Evolutionary conservation across 2,329 filamentous ascomycete genomes (phyloP), one percentile per base, ranked within the genome.

Genomic region (Teratosphaeria pseudoeucalypti): DNA sequence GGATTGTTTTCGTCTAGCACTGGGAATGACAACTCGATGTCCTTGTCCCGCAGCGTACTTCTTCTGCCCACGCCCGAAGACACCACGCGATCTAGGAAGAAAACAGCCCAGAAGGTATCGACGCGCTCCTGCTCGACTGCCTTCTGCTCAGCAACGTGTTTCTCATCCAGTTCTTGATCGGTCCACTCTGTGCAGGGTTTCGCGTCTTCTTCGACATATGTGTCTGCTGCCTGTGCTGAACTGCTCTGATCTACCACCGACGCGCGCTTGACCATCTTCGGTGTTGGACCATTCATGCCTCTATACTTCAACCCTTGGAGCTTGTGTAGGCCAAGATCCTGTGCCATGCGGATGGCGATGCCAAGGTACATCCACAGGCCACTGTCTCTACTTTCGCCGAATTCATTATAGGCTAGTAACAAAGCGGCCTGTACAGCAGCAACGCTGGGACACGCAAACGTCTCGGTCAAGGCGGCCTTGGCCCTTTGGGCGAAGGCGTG

Each of bases 291-390:
- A 56, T 77, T 76, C 19, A 75, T 76, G 14, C 82, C 82, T 61
- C 79, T 79, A 58, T 82, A 80, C 61, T 77, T 80, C 49, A 95
- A 80, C 0, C 90, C 90, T 63, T 92, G 86, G 16, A 88, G 79
- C 64, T 91, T 95, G 65, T 92, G 89, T 64, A 95, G 79, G 0
- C 91, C 90, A 10, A 95, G 74, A 68, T 91, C 87, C 61, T 89
- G 83, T 0, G 87, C 87, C 84, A 91, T 88, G 4, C 90, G 85
- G 61, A 95, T 95, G 0, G 90, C 87, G 57, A 92, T 86, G 0
- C 90, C 91, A 1, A 95, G 79, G 69, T 95, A 95, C 90, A 95
- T 95, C 90, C 91, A 96, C 6, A 96, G 74, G 0, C 90, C 89
- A 71, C 90, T 95, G 68, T 95, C 91, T 66, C 92, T 89, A 64